Base-by-base conservation (phyloP, 805 yeast genomes). In the Metschnikowia anglica region DNA sequence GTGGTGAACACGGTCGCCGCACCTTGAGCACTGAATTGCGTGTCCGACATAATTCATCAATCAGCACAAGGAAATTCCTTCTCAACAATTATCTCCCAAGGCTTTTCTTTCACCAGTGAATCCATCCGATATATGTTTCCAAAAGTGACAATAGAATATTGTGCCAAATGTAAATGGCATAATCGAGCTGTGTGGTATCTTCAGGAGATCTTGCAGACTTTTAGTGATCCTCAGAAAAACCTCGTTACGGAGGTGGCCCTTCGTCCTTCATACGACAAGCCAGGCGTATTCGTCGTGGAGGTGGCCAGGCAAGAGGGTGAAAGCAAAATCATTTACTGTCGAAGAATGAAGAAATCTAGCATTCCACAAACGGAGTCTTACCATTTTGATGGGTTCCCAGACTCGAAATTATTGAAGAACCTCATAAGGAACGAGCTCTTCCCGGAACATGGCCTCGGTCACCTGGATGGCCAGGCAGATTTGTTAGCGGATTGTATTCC, bases 91-190 rank as follows among this genome's bases (percentile, higher is more conserved):
- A n/a, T n/a, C n/a, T n/a, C n/a, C n/a, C n/a, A n/a, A n/a, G n/a
- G n/a, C n/a, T n/a, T n/a, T n/a, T n/a, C n/a, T n/a, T n/a, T n/a
- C n/a, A n/a, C n/a, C n/a, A n/a, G n/a, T n/a, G n/a, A n/a, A n/a
- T n/a, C n/a, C n/a, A n/a, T n/a, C n/a, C n/a, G n/a, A n/a, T n/a
- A n/a, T 15, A 47, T 47, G 50, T 36, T 26, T 23, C 93, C 95
- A 2, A 68, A 80, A 33, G 76, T 88, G 2, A 66, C 79, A 4
- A 87, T 88, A 31, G 73, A 77, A 51, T 88, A 83, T 63, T 88
- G 97, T 59, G 83, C 85, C 28, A 79, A 76, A 57, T 88, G 97
- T 69, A 84, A 85, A 55, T 88, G 97, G 97, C 85, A 85, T 54
- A 74, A 87, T 35, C 68, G 97, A 10, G 95, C 96, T 2, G 75